phyloP scores from a whole-genome alignment of 2,329 filamentous ascomycete genomes.

The Alternaria incomplexa region DNA sequence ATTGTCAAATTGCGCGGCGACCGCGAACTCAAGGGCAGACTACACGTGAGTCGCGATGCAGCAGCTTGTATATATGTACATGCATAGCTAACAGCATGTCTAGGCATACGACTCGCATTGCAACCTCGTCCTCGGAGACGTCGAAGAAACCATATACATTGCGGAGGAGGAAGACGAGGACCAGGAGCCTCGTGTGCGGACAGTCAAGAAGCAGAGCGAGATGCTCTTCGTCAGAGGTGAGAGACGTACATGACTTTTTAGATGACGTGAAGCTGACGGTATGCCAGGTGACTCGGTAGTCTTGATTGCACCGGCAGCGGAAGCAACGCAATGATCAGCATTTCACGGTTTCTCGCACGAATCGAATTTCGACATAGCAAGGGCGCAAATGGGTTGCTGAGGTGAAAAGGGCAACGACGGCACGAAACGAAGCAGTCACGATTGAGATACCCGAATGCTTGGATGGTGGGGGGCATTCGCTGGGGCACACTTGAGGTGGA shows the following conservation, averaged over 20 bases:
- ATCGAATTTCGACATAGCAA: slow-evolving; percentile 4
- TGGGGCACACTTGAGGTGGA: background rate
- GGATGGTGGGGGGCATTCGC: slow-evolving; percentile 2
- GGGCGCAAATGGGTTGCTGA: background rate
- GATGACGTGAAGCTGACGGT: slow-evolving; percentile 1
- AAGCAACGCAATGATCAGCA: slow-evolving; percentile 32
- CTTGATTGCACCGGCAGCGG: slow-evolving; percentile 52
- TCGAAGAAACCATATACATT: slow-evolving; percentile 95
- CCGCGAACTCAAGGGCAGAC: slow-evolving; percentile 89
- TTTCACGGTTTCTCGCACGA: slow-evolving; percentile 8
- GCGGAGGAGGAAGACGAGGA: slow-evolving; percentile 88
- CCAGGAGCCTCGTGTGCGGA: slow-evolving; percentile 64
- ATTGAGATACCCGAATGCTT: slow-evolving; percentile 32
- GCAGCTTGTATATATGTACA: background rate
- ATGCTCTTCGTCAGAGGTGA: slow-evolving; percentile 97
- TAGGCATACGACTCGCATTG: slow-evolving; percentile 99
- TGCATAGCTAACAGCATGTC: slow-evolving; percentile 11
- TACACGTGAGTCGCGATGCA: slow-evolving; percentile 70
- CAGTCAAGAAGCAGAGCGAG: slow-evolving; percentile 94
- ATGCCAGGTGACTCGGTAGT: slow-evolving; percentile 57
- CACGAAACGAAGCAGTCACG: background rate
- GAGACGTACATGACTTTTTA: background rate
- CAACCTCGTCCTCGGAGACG: slow-evolving; percentile 93
- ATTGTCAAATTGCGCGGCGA: slow-evolving; percentile 97
- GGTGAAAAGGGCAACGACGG: background rate